Evolutionary conservation across 768 basidiomycete species (phyloP).

Genomic region (Hypholoma sublateritium): DNA sequence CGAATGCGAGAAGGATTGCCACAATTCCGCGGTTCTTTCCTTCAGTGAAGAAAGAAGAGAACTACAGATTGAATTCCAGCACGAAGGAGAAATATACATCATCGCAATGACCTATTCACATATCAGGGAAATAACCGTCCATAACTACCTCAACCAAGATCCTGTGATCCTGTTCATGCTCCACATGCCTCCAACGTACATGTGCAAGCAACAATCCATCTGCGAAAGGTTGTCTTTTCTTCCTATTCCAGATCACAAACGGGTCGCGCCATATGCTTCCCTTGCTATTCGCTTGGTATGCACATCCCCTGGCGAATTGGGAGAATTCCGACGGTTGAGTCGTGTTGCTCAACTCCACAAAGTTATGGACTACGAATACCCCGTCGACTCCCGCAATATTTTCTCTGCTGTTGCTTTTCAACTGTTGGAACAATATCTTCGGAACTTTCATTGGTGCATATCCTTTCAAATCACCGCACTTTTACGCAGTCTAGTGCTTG

Average conservation of each 20-base stretch:
- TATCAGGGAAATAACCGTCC: slow-evolving; percentile 37
- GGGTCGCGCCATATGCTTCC: slow-evolving; percentile 53
- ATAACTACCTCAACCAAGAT: slow-evolving; percentile 29
- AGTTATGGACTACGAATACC: slow-evolving; percentile 34
- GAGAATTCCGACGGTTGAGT: slow-evolving; percentile 37
- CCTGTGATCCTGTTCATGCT: slow-evolving; percentile 45
- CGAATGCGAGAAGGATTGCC: slow-evolving; percentile 48
- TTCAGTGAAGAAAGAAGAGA: slow-evolving; percentile 48
- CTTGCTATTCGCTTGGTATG: slow-evolving; percentile 52
- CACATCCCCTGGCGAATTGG: slow-evolving; percentile 28
- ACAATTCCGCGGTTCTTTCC: slow-evolving; percentile 25
- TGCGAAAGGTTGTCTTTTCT: slow-evolving; percentile 35
- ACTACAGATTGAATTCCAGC: slow-evolving; percentile 37
- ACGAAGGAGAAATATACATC: slow-evolving; percentile 22
- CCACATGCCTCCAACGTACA: slow-evolving; percentile 29
- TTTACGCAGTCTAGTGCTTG: slow-evolving; percentile 39
- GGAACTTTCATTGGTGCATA: slow-evolving; percentile 44
- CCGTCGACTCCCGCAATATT: slow-evolving; percentile 38
- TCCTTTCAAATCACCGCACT: slow-evolving; percentile 60
- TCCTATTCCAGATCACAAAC: slow-evolving; percentile 38
- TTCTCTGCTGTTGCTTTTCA: slow-evolving; percentile 39
- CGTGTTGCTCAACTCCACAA: slow-evolving; percentile 37
- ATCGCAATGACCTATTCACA: slow-evolving; percentile 46
- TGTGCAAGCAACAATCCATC: slow-evolving; percentile 17
- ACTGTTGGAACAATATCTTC: slow-evolving; percentile 32